Conservation (phyloP, 129 eudicot genomes). For the Arctium minus region DNA sequence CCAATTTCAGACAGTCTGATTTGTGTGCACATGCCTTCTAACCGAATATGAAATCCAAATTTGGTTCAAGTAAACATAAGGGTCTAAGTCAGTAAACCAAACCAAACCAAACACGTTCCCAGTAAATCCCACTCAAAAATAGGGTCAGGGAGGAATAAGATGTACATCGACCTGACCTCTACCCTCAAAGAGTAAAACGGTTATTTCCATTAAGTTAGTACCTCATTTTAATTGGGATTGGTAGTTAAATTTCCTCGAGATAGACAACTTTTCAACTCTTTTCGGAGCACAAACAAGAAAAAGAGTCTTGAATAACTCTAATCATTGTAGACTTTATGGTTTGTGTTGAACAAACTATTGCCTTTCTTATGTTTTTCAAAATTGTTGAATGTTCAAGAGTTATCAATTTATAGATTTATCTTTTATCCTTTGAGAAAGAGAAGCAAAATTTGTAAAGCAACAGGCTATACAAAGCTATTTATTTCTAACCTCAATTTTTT, state of each 20-base stretch:
- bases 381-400: neutral
- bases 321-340: neutral
- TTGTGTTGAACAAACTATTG: neutral
- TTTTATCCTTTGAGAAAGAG: neutral
- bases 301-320: neutral
- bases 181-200: too few relatives aligned
- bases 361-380: neutral
- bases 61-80: too few relatives aligned
- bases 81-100: too few relatives aligned
- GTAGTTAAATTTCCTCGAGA: too few relatives aligned
- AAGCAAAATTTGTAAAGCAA: neutral
- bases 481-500: constrained; percentile 73
- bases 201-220: too few relatives aligned
- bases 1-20: neutral
- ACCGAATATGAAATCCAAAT: too few relatives aligned
- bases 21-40: too few relatives aligned
- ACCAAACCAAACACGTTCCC: too few relatives aligned
- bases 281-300: neutral
- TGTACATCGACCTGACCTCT: too few relatives aligned
- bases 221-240: too few relatives aligned
- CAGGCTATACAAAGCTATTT: neutral
- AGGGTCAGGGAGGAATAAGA: too few relatives aligned
- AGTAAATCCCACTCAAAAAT: too few relatives aligned
- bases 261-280: neutral
- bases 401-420: neutral